Evolutionary conservation across 768 basidiomycete genomes (phyloP), one percentile per base, ranked within the genome.

Genomic region (Lyophyllum semitale): DNA sequence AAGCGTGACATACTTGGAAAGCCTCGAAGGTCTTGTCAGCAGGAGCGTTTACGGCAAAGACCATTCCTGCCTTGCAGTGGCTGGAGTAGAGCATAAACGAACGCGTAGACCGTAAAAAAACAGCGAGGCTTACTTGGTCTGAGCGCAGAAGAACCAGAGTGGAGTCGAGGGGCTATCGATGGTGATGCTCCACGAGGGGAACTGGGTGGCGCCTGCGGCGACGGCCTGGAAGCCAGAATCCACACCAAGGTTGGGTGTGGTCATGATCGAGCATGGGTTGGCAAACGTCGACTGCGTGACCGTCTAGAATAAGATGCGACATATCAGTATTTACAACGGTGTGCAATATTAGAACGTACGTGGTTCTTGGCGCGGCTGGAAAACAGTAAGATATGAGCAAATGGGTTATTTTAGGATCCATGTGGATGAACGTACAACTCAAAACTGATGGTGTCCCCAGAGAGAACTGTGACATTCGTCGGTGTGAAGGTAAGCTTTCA

Each of bases 141-240:
- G 83, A 17, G 72, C 74, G 58, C 84, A 86, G 77, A 75, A 84
- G 76, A 86, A 84, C 84, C 84, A 87, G 23, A 84, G 67, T 11
- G 85, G 82, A 2, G 71, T 59, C n/a, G 73, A 68, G 17, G 71
- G 67, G 63, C 82, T 71, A 48, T 71, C 66, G 50, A 85, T 62
- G 40, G 74, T 78, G 71, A 84, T 70, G 47, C 66, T 77, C 74
- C 74, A 83, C 30, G 73, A 61, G 17, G 77, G 77, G 48, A 80
- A 67, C 18, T 48, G 6, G 4, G 69, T 62, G 9, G 77, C 66
- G 25, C 65, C 65, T 29, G 67, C 60, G 13, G 68, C 54, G 29
- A 77, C 71, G 23, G 69, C 59, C 62, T 72, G 69, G 75, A 81
- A 87, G 33, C 81, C 83, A 15, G 84, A 85, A 69, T 81, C 73